A percentile compares a stretch with the other conserved stretches of the same genome.
Evolutionary conservation across 164 flowering plant genomes (phyloP).

Genomic region (Vitis rupestris): DNA sequence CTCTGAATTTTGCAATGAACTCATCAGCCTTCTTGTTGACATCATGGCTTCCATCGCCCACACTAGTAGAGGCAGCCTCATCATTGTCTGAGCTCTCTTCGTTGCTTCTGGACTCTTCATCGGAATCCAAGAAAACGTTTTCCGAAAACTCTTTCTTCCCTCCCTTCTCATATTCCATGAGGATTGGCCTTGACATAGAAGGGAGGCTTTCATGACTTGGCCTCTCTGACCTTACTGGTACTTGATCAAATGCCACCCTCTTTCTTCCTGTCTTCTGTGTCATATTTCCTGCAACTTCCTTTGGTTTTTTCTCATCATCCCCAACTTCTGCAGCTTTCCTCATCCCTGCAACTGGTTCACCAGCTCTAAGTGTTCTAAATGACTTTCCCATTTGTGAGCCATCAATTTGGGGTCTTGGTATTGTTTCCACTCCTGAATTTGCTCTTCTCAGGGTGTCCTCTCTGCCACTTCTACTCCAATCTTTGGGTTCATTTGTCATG

Average conservation of each 20-base stretch:
- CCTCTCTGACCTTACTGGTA: constrained; percentile 1
- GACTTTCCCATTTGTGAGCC: constrained; percentile 23
- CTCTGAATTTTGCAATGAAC: constrained; percentile 92
- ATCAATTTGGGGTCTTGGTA: constrained; percentile 7
- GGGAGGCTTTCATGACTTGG: not conserved
- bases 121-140: constrained; percentile 29
- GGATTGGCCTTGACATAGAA: not conserved
- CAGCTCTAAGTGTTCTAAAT: constrained; percentile 22
- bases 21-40: constrained; percentile 94
- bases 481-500: constrained; percentile 17
- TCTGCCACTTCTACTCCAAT: constrained; percentile 5
- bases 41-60: constrained; percentile 36
- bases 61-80: constrained; percentile 13
- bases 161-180: constrained; percentile 13
- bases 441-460: not conserved
- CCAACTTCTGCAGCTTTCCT: constrained; percentile 17
- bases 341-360: constrained; percentile 9
- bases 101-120: constrained; percentile 40
- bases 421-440: constrained; percentile 5
- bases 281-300: constrained; percentile 13
- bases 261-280: constrained; percentile 12
- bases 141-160: constrained; percentile 27
- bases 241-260: constrained; percentile 9
- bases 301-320: constrained; percentile 8
- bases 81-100: constrained; percentile 24